Percentiles rank a stretch among this genome's conserved stretches.
Evolutionary conservation across 2,329 filamentous ascomycete species (phyloP).

Genomic region (Penicillium vulpinum): DNA sequence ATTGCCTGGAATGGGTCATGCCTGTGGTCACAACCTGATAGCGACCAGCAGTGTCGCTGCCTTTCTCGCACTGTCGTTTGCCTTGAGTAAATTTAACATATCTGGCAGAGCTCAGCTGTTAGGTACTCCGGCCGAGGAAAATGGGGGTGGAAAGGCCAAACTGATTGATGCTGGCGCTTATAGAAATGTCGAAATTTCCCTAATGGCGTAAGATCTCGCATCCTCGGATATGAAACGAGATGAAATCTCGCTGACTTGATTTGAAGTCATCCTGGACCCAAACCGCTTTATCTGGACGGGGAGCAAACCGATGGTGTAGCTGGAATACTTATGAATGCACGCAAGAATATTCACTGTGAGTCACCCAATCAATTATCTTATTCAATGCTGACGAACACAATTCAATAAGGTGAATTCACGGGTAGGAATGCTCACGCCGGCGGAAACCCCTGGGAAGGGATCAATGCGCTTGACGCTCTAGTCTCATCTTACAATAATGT

Average conservation of each 20-base stretch:
- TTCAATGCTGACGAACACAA: neutral
- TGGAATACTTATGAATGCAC: constrained; percentile 34
- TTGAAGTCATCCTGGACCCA: constrained; percentile 27
- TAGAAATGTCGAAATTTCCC: constrained; percentile 40
- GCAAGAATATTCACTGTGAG: constrained; percentile 36
- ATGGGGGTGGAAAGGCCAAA: constrained; percentile 42
- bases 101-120: constrained; percentile 38
- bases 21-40: constrained; percentile 45
- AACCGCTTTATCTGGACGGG: constrained; percentile 28
- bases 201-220: constrained; percentile 42
- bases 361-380: neutral
- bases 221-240: no score
- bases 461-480: constrained; percentile 60
- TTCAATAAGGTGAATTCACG: constrained; percentile 35
- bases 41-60: constrained; percentile 37
- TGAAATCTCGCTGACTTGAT: neutral
- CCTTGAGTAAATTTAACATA: constrained; percentile 45
- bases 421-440: constrained; percentile 60
- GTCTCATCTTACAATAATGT: constrained; percentile 49
- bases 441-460: constrained; percentile 59
- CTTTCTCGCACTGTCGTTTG: constrained; percentile 49
- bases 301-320: constrained; percentile 25
- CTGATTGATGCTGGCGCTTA: constrained; percentile 49
- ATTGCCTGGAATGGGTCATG: constrained; percentile 42
- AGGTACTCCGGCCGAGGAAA: constrained; percentile 44